A percentile compares a stretch with the other conserved stretches of the same genome.
phyloP scores from a whole-genome alignment of 345 rosid species.

The Salix purpurea region DNA sequence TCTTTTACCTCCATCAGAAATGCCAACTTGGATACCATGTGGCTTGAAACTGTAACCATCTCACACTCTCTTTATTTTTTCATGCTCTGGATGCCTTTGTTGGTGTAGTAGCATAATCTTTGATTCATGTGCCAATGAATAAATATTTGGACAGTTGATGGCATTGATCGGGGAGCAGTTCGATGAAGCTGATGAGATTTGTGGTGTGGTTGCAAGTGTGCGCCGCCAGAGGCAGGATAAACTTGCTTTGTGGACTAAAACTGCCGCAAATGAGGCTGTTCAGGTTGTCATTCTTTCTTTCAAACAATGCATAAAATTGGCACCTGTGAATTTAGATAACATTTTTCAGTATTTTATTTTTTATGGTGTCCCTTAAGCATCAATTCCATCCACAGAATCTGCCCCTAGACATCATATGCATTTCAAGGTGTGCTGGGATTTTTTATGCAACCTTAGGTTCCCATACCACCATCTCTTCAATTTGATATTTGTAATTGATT shows the following conservation, averaged over 20 bases:
- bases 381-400: not conserved
- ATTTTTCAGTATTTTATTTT: not conserved
- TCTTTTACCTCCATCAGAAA: constrained; percentile 49
- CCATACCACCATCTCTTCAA: not conserved
- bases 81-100: not conserved
- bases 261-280: constrained; percentile 83
- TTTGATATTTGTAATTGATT: not conserved
- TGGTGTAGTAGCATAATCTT: not conserved
- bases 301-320: not conserved
- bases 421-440: not conserved
- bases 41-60: constrained; percentile 76
- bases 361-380: not conserved
- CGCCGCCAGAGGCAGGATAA: constrained; percentile 90
- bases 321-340: not conserved
- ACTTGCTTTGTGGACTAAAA: constrained; percentile 86
- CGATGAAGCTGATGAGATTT: constrained; percentile 83
- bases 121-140: not conserved
- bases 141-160: constrained; percentile 55
- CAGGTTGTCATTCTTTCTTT: constrained; percentile 41
- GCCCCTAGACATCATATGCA: not conserved
- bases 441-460: not conserved
- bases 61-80: not conserved
- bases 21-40: constrained; percentile 53
- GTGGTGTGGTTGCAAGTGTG: constrained; percentile 88
- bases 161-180: constrained; percentile 94